Evolutionary conservation across 2,329 filamentous ascomycete species (phyloP).

Genomic region (Aureobasidium sp.): DNA sequence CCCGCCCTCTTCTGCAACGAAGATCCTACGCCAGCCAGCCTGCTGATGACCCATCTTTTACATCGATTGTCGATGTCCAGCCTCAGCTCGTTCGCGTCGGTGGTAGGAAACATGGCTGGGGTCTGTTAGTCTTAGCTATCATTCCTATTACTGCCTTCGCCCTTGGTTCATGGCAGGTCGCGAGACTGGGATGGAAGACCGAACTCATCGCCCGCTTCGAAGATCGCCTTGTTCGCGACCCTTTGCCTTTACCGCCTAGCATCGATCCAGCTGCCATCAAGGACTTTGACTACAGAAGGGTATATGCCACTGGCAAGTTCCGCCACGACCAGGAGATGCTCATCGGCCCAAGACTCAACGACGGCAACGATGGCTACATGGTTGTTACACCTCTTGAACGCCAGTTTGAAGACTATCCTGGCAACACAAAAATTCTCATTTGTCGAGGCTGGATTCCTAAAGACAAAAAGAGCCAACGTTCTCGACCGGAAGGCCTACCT

Average conservation of each 20-base stretch:
- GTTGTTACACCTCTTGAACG: constrained; percentile 88
- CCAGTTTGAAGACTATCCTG: constrained; percentile 23
- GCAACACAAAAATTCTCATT: constrained; percentile 64
- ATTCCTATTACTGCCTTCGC: constrained; percentile 88
- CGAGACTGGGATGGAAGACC: constrained; percentile 88
- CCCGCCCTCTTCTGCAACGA: constrained; percentile 21
- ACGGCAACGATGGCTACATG: constrained; percentile 83
- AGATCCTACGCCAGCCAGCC: constrained; percentile 37
- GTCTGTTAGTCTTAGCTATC: constrained; percentile 71
- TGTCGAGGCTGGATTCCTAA: constrained; percentile 89
- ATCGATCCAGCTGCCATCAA: constrained; percentile 73
- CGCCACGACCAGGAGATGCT: constrained; percentile 95
- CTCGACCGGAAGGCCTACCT: constrained; percentile 57
- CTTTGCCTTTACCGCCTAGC: constrained; percentile 73
- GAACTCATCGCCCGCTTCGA: constrained; percentile 86
- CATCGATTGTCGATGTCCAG: constrained; percentile 80
- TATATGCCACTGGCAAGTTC: constrained; percentile 64
- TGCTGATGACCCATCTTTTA: constrained; percentile 70
- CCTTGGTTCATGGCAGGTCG: constrained; percentile 91
- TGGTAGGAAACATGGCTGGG: constrained; percentile 67
- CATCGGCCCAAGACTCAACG: constrained; percentile 78
- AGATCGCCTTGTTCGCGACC: constrained; percentile 78
- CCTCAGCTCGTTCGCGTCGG: constrained; percentile 64
- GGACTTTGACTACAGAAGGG: constrained; percentile 87
- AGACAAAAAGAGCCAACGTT: constrained; percentile 56